These are phyloP conservation scores for Aspergillus diversus DNA, from an alignment of 495 filamentous ascomycete species.

Conservation along the genomic window DNA sequence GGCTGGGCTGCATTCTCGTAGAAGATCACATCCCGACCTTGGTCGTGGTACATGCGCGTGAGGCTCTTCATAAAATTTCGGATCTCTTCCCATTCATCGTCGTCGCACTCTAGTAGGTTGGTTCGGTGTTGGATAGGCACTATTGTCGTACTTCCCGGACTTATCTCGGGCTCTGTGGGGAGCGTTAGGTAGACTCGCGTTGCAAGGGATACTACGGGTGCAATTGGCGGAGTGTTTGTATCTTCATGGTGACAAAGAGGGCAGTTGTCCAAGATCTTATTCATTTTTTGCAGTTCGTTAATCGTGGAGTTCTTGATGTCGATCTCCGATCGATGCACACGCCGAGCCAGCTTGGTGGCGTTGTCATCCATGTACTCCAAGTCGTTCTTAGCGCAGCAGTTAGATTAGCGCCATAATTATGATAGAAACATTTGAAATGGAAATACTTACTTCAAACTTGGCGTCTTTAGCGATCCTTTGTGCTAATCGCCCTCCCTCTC, in stretches of 20 bases:
- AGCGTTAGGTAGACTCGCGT: conserved; percentile 88
- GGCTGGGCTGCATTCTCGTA: conserved; percentile 94
- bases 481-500: conserved; percentile 80
- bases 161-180: conserved; percentile 87
- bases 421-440: not conserved
- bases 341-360: conserved; percentile 85
- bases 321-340: conserved; percentile 84
- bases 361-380: conserved; percentile 98
- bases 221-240: conserved; percentile 76
- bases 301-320: conserved; percentile 89
- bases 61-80: conserved; percentile 99
- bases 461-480: conserved; percentile 91
- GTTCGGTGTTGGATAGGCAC: conserved; percentile 85
- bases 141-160: conserved; percentile 79
- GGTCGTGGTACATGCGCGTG: conserved; percentile 88
- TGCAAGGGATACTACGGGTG: conserved; percentile 85
- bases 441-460: conserved; percentile 71
- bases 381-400: conserved; percentile 62
- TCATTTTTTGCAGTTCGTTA: conserved; percentile 87
- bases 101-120: conserved; percentile 95
- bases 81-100: conserved; percentile 99
- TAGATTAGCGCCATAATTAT: conserved; percentile 23
- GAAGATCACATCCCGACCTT: conserved; percentile 89
- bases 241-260: conserved; percentile 94
- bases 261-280: conserved; percentile 83